Evolutionary conservation across 1,139 yeast genomes (phyloP).

Genomic region (Wickerhamomyces sp.): DNA sequence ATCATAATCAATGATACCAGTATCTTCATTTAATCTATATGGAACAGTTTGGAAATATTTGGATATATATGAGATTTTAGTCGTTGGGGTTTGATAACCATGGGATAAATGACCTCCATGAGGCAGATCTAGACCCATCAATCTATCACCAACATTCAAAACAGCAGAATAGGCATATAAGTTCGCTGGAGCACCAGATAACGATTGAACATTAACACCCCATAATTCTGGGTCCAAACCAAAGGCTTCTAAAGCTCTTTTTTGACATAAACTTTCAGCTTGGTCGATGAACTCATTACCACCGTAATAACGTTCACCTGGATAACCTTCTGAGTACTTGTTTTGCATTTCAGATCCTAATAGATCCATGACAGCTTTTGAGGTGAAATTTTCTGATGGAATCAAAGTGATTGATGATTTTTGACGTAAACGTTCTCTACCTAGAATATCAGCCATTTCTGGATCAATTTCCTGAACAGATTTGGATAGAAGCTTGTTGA

Average conservation of each 20-base stretch:
- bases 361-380: conserved; percentile 89
- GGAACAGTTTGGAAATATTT: conserved; percentile 98
- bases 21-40: conserved; percentile 75
- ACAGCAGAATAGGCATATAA: conserved; percentile 91
- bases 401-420: conserved; percentile 85
- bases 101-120: conserved; percentile 97
- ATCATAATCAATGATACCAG: conserved; percentile 91
- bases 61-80: conserved; percentile 86
- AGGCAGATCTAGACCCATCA: conserved; percentile 95
- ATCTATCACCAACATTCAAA: conserved; percentile 83
- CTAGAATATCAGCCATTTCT: conserved; percentile 73
- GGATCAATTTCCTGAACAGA: conserved; percentile 71
- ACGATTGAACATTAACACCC: conserved; percentile 96
- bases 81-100: conserved; percentile 86
- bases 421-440: conserved; percentile 76
- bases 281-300: conserved; percentile 93
- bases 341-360: conserved; percentile 96
- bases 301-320: conserved; percentile 96
- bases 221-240: conserved; percentile 69
- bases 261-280: conserved; percentile 85
- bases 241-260: conserved; percentile 87
- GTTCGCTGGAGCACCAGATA: conserved; percentile 96
- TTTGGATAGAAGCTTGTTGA: conserved; percentile 47
- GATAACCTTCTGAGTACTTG: conserved; percentile 98
- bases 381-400: conserved; percentile 93